Conservation (phyloP, 768 basidiomycete species). For the Hygrophorus pudorinus region DNA sequence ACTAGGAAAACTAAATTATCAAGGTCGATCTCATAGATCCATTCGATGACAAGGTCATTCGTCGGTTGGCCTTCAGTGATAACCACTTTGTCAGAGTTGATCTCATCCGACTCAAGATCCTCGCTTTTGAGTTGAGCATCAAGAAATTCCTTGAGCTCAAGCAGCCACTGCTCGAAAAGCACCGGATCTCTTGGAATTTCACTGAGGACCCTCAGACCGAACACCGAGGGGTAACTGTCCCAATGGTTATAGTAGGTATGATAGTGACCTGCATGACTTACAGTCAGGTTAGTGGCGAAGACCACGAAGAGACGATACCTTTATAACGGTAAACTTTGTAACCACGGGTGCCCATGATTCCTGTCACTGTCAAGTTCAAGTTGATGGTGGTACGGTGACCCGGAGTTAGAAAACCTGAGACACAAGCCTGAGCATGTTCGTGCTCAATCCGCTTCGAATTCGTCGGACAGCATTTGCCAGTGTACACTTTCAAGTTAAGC, state of each 20-base stretch:
- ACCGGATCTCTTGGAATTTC: slow-evolving; percentile 11
- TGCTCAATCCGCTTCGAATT: neutral
- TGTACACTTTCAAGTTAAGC: neutral
- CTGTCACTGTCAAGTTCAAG: no score
- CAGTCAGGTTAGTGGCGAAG: no score
- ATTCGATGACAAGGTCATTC: slow-evolving; percentile 17
- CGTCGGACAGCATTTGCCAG: neutral
- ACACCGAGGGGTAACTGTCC: slow-evolving; percentile 15
- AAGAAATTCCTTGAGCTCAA: slow-evolving; percentile 8
- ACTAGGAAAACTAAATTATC: slow-evolving; percentile 18
- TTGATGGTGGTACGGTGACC: neutral
- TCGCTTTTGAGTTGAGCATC: slow-evolving; percentile 2
- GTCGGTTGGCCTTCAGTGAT: slow-evolving; percentile 4
- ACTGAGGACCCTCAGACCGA: slow-evolving; percentile 14
- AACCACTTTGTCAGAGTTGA: neutral
- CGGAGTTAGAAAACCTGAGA: neutral
- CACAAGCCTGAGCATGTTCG: no score
- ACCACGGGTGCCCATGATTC: slow-evolving; percentile 15
- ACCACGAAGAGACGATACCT: no score
- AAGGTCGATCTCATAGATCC: slow-evolving; percentile 20
- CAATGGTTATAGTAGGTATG: slow-evolving; percentile 12
- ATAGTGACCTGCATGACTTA: slow-evolving; percentile 13
- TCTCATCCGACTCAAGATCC: neutral
- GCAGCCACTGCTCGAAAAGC: slow-evolving; percentile 7
- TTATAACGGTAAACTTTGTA: slow-evolving; percentile 4